Evolutionary conservation across 352 stramenopile genomes (phyloP), one percentile per base, ranked within the genome.

Genomic region (Phytopythium aichiense): DNA sequence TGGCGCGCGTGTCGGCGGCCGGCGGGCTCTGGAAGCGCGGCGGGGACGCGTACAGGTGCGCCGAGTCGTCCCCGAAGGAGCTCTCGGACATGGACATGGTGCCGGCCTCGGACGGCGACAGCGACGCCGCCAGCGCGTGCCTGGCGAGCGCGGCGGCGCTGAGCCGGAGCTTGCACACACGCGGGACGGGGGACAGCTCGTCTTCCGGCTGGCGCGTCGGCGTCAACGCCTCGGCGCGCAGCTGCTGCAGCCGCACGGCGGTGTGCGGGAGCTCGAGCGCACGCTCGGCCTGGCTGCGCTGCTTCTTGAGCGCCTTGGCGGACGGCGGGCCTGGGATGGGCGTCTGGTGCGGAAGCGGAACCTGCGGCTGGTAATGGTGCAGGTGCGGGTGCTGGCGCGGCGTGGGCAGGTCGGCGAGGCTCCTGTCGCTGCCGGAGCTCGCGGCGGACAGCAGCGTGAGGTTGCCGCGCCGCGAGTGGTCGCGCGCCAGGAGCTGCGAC

Each of bases 11-110:
- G 43, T 50, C 43, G 5, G 49, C 23, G 49, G 28, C 22, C 6
- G 48, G 48, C 46, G 45, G 48, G 59, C 65, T 54, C 56, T 45
- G 50, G 64, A 30, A n/a, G 48, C 38, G 54, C 58, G 49, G 58
- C 65, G 20, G 66, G 68, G 38, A 76, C 69, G 71, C 63, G 71
- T 77, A 69, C 67, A 56, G 61, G 55, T 7, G 64, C 37, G 53
- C 63, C 57, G 46, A 69, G 62, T 80, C 73, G 54, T 69, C 65
- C 35, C 70, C 65, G 56, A 83, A 86, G 13, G 74, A 83, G 58
- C 67, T 73, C 64, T 86, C 76, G 20, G 76, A 86, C 65, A 72
- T 73, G 7, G 67, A 67, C 4, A 49, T 7, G 6, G 71, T 76
- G 48, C 62, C 65, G 33, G 71, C 61, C 9, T 79, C 71, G 31